Conservation (phyloP, 164 flowering plant species). For the Kalanchoe fedtschenkoi region DNA sequence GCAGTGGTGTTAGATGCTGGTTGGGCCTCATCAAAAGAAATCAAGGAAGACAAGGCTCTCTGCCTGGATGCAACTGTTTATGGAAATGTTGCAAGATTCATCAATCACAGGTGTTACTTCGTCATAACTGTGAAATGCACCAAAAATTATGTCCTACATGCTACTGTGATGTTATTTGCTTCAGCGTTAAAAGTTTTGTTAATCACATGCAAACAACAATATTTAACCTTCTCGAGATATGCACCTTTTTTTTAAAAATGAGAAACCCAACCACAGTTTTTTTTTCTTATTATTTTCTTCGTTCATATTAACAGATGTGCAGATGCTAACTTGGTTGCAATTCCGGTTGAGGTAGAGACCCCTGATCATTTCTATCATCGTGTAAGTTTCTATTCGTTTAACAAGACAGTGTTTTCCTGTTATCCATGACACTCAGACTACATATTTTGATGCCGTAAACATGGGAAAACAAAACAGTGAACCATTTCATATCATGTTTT, state of each 20-base stretch:
- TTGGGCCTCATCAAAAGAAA: constrained; percentile 48
- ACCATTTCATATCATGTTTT: background rate
- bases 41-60: constrained; percentile 65
- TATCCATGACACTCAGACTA: background rate
- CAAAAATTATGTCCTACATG: background rate
- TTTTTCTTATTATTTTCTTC: background rate
- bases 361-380: constrained; percentile 77
- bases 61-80: constrained; percentile 65
- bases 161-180: background rate
- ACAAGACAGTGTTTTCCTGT: background rate
- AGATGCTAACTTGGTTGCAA: constrained; percentile 69
- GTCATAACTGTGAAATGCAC: no score
- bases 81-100: constrained; percentile 87
- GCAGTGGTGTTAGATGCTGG: constrained; percentile 71
- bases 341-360: constrained; percentile 80
- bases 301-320: constrained; percentile 38
- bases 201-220: background rate
- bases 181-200: background rate
- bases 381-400: constrained; percentile 22
- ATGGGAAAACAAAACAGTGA: background rate
- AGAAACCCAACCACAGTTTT: background rate
- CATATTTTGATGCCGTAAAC: background rate
- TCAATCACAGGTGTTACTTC: constrained; percentile 55
- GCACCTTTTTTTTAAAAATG: background rate
- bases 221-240: background rate